Evolutionary conservation across 1,284 basidiomycete genomes (phyloP), one percentile per base, ranked within the genome.

Genomic region (Veloboletus limbatus): DNA sequence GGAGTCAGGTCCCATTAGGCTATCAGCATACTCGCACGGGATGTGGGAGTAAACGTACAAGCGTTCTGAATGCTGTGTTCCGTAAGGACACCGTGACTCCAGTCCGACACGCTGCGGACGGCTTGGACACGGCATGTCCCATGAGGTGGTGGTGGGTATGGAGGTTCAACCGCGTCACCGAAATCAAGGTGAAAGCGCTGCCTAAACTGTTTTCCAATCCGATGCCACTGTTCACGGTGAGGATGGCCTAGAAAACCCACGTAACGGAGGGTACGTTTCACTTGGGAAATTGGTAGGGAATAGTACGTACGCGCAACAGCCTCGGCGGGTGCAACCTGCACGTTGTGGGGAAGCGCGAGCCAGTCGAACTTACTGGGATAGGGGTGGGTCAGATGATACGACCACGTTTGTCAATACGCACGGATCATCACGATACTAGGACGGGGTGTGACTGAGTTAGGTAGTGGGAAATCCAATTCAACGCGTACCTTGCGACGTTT

Each of bases 1-100:
- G 30, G 39, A 13, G n/a, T 27, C 7, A 34, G 8, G 32, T 18
- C 20, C 31, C 43, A 11, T 34, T n/a, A 50, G 36, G 10, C 30
- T 42, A 20, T 20, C 10, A 32, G 30, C 30, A 45, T 32, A 22
- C 25, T 26, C 43, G 8, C 40, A 48, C 54, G 52, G 30, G 43
- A 42, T 13, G 20, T 32, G 20, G 11, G 20, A 40, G 20, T 30
- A 30, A 17, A 79, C 87, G 65, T 62, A 92, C 88, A 92, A 45
- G 88, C 88, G 56, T 85, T 82, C 69, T 94, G 92, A 47, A 95
- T 88, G 65, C 85, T 89, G 54, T 82, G 77, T 65, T 95, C 92
- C 2, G 81, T 85, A 54, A 94, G 72, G 18, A 92, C 87, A 16
- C 93, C 93, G 61, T 93, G 90, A 61, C 86, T 90, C 92, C 92